Conservation (phyloP, 1,139 yeast genomes). For the Arxiozyma heterogenica region DNA sequence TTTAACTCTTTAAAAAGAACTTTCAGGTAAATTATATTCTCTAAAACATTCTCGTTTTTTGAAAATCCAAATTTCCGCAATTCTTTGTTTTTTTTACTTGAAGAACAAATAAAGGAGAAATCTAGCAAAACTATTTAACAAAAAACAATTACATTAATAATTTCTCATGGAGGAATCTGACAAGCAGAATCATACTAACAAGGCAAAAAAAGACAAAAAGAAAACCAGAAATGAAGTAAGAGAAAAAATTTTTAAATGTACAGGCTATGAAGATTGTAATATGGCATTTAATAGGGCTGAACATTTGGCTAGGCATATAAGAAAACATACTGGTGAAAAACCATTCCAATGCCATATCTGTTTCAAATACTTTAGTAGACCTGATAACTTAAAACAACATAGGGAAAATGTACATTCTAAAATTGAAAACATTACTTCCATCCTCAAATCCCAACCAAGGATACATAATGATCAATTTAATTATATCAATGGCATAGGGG, state of each 20-base stretch:
- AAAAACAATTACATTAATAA: too few species aligned
- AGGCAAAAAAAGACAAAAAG: neutral
- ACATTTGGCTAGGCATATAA: constrained; percentile 83
- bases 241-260: constrained; percentile 51
- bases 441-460: constrained; percentile 1
- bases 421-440: constrained; percentile 6
- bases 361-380: constrained; percentile 66
- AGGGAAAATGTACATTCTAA: constrained; percentile 81
- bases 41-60: neutral
- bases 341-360: constrained; percentile 87
- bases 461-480: neutral
- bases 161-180: neutral
- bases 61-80: neutral
- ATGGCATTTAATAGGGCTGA: constrained; percentile 88
- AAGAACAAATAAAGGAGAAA: neutral
- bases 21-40: neutral
- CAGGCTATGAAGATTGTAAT: constrained; percentile 77
- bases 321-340: constrained; percentile 92
- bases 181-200: neutral
- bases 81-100: too few species aligned
- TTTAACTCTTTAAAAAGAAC: neutral
- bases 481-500: neutral
- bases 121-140: too few species aligned
- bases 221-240: neutral
- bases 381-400: constrained; percentile 87